Evolutionary conservation across 495 filamentous ascomycete genomes (phyloP).

Genomic region (Podospora pseudocomata): DNA sequence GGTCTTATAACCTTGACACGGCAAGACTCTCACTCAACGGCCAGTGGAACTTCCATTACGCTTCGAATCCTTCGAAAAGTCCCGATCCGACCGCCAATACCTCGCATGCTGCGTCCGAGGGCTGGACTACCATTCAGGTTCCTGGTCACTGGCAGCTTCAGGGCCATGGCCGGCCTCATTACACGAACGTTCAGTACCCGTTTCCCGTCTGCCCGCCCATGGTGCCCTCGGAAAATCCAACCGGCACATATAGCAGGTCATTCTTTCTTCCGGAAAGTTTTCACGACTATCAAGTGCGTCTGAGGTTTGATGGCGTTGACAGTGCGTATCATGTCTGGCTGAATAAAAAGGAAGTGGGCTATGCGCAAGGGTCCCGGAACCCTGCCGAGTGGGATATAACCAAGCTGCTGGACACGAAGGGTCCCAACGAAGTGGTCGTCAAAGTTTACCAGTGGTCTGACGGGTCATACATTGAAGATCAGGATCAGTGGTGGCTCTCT

Average conservation of each 20-base stretch:
- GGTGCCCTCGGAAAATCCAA: conserved; percentile 57
- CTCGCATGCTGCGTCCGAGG: conserved; percentile 19
- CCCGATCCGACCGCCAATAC: conserved; percentile 35
- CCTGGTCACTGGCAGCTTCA: conserved; percentile 66
- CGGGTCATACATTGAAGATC: conserved; percentile 63
- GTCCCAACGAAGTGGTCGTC: conserved; percentile 51
- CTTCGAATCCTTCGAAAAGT: conserved; percentile 46
- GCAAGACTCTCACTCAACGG: conserved; percentile 48
- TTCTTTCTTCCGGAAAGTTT: conserved; percentile 38
- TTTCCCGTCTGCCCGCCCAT: conserved; percentile 58
- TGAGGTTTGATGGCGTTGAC: conserved; percentile 66
- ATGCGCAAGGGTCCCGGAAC: conserved; percentile 62
- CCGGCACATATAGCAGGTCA: conserved; percentile 55
- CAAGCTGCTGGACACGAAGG: conserved; percentile 34
- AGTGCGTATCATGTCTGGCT: conserved; percentile 64
- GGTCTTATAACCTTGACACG: conserved; percentile 48
- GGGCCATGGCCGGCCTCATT: conserved; percentile 58
- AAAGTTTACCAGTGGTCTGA: conserved; percentile 62
- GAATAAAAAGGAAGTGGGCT: conserved; percentile 56
- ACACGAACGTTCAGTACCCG: conserved; percentile 59
- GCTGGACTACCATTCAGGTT: conserved; percentile 54
- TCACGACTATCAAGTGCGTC: conserved; percentile 42
- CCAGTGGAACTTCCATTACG: conserved; percentile 58
- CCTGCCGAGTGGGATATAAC: conserved; percentile 61
- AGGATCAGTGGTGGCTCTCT: conserved; percentile 57